A percentile compares a stretch with the other conserved stretches of the same genome.
Conservation (phyloP, 176 grass and related monocot genomes). For the Musa beccarii region DNA sequence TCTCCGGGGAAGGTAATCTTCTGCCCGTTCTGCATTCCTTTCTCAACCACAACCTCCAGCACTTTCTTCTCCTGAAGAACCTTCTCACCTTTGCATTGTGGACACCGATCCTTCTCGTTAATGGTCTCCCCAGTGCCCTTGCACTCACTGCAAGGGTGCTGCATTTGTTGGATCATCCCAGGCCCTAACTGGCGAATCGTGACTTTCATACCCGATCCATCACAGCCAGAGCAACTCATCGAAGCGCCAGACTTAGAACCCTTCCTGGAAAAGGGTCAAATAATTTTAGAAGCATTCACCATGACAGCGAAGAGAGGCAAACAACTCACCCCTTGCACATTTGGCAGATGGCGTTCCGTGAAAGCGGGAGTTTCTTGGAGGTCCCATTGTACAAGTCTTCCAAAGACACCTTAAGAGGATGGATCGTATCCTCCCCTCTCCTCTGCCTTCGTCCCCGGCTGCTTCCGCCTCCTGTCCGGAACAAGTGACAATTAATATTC, state of each 20-base stretch:
- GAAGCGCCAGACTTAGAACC: conserved; percentile 7
- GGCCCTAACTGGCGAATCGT: neutral
- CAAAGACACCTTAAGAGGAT: conserved; percentile 11
- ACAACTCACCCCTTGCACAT: conserved; percentile 12
- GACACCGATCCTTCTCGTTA: neutral
- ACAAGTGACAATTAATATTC: conserved; percentile 1
- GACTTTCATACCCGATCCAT: conserved; percentile 1
- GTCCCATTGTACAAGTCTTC: conserved; percentile 17
- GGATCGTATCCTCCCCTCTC: conserved; percentile 5
- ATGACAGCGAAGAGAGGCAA: neutral
- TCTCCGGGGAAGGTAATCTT: conserved; percentile 6
- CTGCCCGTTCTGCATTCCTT: neutral
- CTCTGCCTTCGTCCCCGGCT: conserved; percentile 12
- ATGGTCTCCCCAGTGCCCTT: conserved; percentile 2
- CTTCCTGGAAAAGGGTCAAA: neutral
- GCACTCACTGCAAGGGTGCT: conserved; percentile 2
- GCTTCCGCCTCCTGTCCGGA: neutral
- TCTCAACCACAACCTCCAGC: conserved; percentile 4
- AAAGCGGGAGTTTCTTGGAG: neutral
- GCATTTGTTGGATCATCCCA: conserved; percentile 5
- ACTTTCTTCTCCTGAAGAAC: neutral
- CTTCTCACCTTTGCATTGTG: conserved; percentile 2
- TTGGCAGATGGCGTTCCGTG: neutral
- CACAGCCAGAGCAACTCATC: neutral
- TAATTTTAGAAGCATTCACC: neutral